These are phyloP conservation scores for Leishmania braziliensis DNA, from an alignment of 208 protist species.

Conservation along the genomic window DNA sequence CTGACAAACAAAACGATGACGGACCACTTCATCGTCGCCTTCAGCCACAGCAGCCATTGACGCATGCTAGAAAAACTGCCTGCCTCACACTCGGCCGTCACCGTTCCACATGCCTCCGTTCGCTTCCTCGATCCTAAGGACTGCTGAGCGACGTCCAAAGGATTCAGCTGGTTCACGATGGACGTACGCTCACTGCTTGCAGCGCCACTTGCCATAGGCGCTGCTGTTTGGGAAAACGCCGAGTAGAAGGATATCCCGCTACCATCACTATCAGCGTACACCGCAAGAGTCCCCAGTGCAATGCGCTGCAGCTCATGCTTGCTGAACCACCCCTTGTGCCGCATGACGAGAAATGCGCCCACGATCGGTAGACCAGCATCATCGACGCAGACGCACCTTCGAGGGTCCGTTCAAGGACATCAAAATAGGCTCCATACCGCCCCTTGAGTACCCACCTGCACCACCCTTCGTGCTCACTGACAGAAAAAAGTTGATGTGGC, in stretches of 20 bases:
- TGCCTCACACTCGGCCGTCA: slow-evolving; percentile 39
- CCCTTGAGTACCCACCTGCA: not conserved
- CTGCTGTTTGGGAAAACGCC: slow-evolving; percentile 7
- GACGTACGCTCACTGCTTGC: not conserved
- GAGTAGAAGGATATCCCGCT: slow-evolving; percentile 33
- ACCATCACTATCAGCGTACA: slow-evolving; percentile 36
- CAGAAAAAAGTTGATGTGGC: slow-evolving; percentile 73
- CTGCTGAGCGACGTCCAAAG: slow-evolving; percentile 4
- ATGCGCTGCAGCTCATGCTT: slow-evolving; percentile 23
- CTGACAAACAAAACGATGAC: slow-evolving; percentile 37
- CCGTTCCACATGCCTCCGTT: not conserved
- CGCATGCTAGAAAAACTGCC: slow-evolving; percentile 33
- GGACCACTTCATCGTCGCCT: slow-evolving; percentile 32
- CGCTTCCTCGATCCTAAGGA: not conserved
- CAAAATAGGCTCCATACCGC: not conserved
- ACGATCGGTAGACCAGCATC: not conserved
- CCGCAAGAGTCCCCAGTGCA: slow-evolving; percentile 14
- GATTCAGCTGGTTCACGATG: not conserved
- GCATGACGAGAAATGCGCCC: slow-evolving; percentile 23
- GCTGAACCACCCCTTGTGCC: slow-evolving; percentile 20
- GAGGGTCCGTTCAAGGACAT: slow-evolving; percentile 15
- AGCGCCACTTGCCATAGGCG: not conserved
- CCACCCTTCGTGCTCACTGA: slow-evolving; percentile 26
- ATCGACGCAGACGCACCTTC: slow-evolving; percentile 3
- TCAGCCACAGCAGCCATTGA: slow-evolving; percentile 57